These are phyloP conservation scores for Saturnispora halmiae DNA, from an alignment of 805 yeast species.

Conservation along the genomic window DNA sequence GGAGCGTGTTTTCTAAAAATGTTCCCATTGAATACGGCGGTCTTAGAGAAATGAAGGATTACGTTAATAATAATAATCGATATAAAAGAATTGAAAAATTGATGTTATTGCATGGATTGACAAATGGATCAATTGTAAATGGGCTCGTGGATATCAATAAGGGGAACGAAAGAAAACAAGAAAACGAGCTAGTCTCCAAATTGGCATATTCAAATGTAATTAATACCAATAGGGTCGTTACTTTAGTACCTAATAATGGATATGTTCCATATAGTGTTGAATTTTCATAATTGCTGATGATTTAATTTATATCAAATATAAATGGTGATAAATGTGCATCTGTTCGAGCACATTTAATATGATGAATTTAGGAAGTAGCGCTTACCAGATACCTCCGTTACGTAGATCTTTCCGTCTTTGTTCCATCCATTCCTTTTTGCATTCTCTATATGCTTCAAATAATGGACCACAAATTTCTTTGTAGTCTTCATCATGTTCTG, in stretches of 20 bases:
- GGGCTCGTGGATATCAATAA: conserved; percentile 1
- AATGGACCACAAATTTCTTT: conserved; percentile 63
- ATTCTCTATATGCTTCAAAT: conserved; percentile 88
- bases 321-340: neutral
- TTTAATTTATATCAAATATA: neutral
- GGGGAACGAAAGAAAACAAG: neutral
- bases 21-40: neutral
- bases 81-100: conserved; percentile 20
- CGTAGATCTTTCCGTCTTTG: conserved; percentile 24
- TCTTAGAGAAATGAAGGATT: conserved; percentile 4
- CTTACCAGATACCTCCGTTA: conserved; percentile 27
- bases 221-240: conserved; percentile 1
- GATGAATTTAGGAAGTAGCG: neutral
- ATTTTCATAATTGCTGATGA: neutral
- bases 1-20: conserved; percentile 14
- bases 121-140: conserved; percentile 20
- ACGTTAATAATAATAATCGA: conserved; percentile 1
- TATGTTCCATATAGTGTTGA: conserved; percentile 3
- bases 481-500: conserved; percentile 63
- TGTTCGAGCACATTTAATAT: too few species aligned
- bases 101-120: conserved; percentile 20
- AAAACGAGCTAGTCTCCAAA: conserved; percentile 1
- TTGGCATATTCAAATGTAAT: neutral
- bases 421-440: conserved; percentile 66
- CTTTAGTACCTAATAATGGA: neutral